These are phyloP conservation scores for Cochlearia excelsa DNA, from an alignment of 345 rosid genomes.

Conservation along the genomic window DNA sequence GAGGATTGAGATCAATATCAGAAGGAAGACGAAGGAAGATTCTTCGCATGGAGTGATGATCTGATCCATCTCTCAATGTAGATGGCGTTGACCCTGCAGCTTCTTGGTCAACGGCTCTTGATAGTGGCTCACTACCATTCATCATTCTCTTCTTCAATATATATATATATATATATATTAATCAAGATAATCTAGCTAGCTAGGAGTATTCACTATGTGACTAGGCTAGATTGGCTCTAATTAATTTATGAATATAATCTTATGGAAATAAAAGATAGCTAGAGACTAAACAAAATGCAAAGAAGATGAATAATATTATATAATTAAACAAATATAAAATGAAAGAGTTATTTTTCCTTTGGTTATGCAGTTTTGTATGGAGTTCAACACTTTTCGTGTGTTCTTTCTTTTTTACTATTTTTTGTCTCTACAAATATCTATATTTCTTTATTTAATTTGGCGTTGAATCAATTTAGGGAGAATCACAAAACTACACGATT, in stretches of 20 bases:
- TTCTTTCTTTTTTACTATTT: constrained; percentile 6
- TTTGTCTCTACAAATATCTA: constrained; percentile 20
- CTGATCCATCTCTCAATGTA: constrained; percentile 28
- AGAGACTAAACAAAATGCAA: constrained; percentile 33
- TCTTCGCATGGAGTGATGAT: constrained; percentile 19
- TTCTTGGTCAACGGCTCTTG: constrained; percentile 45
- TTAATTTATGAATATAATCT: constrained; percentile 7
- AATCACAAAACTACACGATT: too few species aligned
- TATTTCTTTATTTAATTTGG: constrained; percentile 17
- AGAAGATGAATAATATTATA: constrained; percentile 35
- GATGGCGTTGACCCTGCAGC: constrained; percentile 34
- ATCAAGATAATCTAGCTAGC: too few species aligned
- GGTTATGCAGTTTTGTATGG: constrained; percentile 37
- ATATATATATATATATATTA: too few species aligned
- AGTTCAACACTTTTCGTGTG: constrained; percentile 49
- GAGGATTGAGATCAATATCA: constrained; percentile 48
- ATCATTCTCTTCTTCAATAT: constrained; percentile 29
- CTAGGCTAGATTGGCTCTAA: constrained; percentile 1
- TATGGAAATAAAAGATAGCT: not conserved
- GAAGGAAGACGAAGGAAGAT: constrained; percentile 24
- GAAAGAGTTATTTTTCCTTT: constrained; percentile 21
- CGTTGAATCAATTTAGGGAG: not conserved
- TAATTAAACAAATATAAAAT: not conserved
- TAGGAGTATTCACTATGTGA: constrained; percentile 13
- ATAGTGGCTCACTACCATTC: constrained; percentile 31